Conservation (phyloP, 73 alveolate genomes). For the Uronychia setigera region DNA sequence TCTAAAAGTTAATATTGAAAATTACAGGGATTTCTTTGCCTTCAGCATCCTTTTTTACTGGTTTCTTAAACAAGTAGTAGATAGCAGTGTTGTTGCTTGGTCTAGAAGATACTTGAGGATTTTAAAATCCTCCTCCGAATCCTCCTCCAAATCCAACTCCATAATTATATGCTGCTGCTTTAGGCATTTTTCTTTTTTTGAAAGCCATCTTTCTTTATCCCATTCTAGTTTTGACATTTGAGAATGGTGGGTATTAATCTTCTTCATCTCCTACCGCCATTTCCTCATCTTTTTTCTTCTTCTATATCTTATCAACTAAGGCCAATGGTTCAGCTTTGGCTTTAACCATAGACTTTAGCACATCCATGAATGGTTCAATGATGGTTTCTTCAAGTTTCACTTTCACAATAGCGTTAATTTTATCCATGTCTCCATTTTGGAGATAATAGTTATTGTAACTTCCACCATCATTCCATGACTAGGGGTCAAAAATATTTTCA, state of each 20-base stretch:
- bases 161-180: background rate
- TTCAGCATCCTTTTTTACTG: slow-evolving; percentile 5
- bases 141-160: background rate
- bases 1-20: background rate
- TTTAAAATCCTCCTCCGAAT: background rate
- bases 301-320: slow-evolving; percentile 36
- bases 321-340: slow-evolving; percentile 53
- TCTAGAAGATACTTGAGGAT: background rate
- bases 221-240: background rate
- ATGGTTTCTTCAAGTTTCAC: slow-evolving; percentile 26
- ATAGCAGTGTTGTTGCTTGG: background rate
- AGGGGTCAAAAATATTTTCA: slow-evolving; percentile 23
- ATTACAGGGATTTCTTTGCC: background rate
- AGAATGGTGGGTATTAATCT: background rate
- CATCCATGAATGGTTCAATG: slow-evolving; percentile 32
- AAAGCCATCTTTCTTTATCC: slow-evolving; percentile 10
- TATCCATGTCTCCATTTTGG: slow-evolving; percentile 12
- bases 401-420: slow-evolving; percentile 28
- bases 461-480: slow-evolving; percentile 5
- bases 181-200: background rate
- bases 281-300: slow-evolving; percentile 45
- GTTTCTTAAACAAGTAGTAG: background rate
- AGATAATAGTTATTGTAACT: slow-evolving; percentile 5
- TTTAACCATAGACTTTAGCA: slow-evolving; percentile 43
- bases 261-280: background rate